Evolutionary conservation across 1,284 basidiomycete genomes (phyloP), one percentile per base, ranked within the genome.

Genomic region (Heliocybe sulcata): DNA sequence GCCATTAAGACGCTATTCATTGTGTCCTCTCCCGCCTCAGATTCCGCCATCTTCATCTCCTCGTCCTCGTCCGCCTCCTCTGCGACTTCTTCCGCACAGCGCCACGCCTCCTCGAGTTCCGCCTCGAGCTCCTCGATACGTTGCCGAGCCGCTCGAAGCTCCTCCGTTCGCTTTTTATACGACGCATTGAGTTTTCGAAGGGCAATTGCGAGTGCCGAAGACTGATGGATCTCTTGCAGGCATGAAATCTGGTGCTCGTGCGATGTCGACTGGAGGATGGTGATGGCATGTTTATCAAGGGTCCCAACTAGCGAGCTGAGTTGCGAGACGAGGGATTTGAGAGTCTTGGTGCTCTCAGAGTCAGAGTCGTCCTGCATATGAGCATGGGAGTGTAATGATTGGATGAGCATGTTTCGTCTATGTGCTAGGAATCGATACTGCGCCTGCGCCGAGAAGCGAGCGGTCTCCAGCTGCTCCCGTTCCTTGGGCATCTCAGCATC

Each of bases 41-140:
- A 52, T 8, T 22, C 50, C 62, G 53, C 60, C 63, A 52, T 65
- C 59, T 47, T 56, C 59, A 51, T 58, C 57, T 61, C 60, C 31
- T 64, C 63, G 3, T 63, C 62, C 22, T 61, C 58, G 45, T 11
- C 52, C 54, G 47, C 50, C 64, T 89, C 85, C 53, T 72, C 67
- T 1, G 87, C 89, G 60, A 90, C 72, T 42, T 78, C 79, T 61
- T 89, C 83, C 1, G 88, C 89, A 57, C 85, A 81, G 49, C 76
- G 75, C 89, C 89, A 91, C 1, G 87, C 89, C 56, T 91, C 89
- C 52, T 87, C 82, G n/a, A 89, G 72, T 61, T 90, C 85, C 9
- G 77, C 84, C 61, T 85, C 77, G 12, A 90, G 75, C 53, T 78
- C 73, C 25, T 67, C 69, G 22, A 86, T 75, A 45, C 74, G 71